A percentile compares a stretch with the other conserved stretches of the same genome.
phyloP scores from a whole-genome alignment of 2,329 filamentous ascomycete genomes.

The Albophoma yamanashiensis region DNA sequence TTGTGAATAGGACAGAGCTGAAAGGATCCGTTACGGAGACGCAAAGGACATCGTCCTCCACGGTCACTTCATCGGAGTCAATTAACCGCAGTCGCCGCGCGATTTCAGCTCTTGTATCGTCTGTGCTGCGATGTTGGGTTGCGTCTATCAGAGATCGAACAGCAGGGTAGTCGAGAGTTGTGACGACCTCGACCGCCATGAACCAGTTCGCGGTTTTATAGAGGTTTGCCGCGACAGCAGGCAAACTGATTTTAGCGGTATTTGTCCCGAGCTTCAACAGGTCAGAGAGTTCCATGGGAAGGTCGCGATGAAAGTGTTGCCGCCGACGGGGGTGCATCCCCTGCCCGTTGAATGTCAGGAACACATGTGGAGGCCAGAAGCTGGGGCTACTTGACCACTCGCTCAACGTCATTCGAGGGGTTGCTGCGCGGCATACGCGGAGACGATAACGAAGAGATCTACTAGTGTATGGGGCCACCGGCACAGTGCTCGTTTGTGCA shows the following conservation, averaged over 20 bases:
- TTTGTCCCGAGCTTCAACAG: slow-evolving; percentile 50
- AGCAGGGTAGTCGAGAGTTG: slow-evolving; percentile 36
- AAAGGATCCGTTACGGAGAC: slow-evolving; percentile 60
- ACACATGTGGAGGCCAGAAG: slow-evolving; percentile 61
- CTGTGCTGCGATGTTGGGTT: slow-evolving; percentile 27
- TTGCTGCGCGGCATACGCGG: slow-evolving; percentile 42
- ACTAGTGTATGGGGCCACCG: slow-evolving; percentile 29
- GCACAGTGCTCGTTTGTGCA: slow-evolving; percentile 16
- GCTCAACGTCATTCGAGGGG: slow-evolving; percentile 24
- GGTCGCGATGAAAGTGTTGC: slow-evolving; percentile 61
- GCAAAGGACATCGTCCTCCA: slow-evolving; percentile 43
- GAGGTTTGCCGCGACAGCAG: slow-evolving; percentile 14
- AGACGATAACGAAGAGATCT: slow-evolving; percentile 56
- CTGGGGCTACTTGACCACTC: slow-evolving; percentile 55
- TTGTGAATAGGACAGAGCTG: slow-evolving; percentile 50
- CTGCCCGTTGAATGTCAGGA: slow-evolving; percentile 54
- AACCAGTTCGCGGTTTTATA: slow-evolving; percentile 29
- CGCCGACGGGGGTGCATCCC: slow-evolving; percentile 53
- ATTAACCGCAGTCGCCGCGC: slow-evolving; percentile 28
- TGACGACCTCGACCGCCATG: slow-evolving; percentile 61
- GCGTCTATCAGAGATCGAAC: slow-evolving; percentile 28
- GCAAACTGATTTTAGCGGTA: slow-evolving; percentile 40
- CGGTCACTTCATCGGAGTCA: slow-evolving; percentile 46
- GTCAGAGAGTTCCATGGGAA: slow-evolving; percentile 65
- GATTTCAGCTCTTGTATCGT: slow-evolving; percentile 47